These are phyloP conservation scores for Ceratocystis cubensis DNA, from an alignment of 2,329 filamentous ascomycete species.

Conservation along the genomic window DNA sequence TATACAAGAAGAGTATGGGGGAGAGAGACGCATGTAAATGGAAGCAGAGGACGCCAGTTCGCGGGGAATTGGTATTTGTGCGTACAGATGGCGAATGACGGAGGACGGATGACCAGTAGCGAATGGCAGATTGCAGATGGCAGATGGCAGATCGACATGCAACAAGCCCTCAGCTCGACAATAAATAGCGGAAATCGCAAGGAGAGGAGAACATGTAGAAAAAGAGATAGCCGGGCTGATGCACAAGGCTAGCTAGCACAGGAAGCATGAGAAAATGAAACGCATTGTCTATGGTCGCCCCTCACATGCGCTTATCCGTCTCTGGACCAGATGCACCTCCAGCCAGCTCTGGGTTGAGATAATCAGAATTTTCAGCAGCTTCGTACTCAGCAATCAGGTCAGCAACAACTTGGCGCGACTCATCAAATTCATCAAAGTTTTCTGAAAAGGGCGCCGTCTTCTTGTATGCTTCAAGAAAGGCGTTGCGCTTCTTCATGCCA, in stretches of 20 bases:
- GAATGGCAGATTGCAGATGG: too few relatives aligned
- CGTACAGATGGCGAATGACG: too few relatives aligned
- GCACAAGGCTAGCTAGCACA: not conserved
- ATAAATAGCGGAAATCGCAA: not conserved
- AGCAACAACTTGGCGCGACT: constrained; percentile 79
- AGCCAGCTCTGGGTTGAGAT: constrained; percentile 61
- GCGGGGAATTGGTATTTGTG: not conserved
- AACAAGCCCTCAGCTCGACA: not conserved
- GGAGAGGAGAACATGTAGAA: not conserved
- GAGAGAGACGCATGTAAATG: too few relatives aligned
- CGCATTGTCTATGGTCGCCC: not conserved
- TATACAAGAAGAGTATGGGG: too few relatives aligned
- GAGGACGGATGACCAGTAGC: too few relatives aligned
- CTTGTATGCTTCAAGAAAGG: constrained; percentile 93
- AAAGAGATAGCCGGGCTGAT: too few relatives aligned
- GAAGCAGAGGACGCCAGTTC: not conserved
- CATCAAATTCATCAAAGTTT: constrained; percentile 87
- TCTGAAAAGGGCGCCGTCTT: constrained; percentile 89
- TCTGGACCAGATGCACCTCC: constrained; percentile 29
- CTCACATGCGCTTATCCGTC: constrained; percentile 18
- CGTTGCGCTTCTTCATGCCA: constrained; percentile 86
- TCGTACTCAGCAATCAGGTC: constrained; percentile 93
- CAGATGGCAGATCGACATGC: not conserved
- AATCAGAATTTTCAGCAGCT: constrained; percentile 81
- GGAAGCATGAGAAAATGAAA: not conserved